phyloP scores from a whole-genome alignment of 495 filamentous ascomycete species.

The Trichoderma parareesei region DNA sequence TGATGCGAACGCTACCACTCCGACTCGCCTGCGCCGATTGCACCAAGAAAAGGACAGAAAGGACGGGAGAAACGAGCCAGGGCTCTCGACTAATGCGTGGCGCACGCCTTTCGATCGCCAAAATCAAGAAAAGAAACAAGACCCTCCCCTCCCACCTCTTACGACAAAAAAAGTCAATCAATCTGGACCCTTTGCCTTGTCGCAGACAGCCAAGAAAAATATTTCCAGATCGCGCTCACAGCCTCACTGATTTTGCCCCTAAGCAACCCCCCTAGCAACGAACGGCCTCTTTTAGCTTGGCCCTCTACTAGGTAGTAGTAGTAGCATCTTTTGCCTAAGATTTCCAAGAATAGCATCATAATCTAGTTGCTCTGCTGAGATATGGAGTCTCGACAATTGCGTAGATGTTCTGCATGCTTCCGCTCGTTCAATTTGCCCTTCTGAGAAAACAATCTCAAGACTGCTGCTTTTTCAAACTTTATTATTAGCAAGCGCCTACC shows the following conservation, averaged over 20 bases:
- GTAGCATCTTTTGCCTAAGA: neutral
- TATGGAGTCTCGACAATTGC: neutral
- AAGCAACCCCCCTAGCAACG: neutral
- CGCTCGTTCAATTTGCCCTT: neutral
- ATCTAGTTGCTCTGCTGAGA: neutral
- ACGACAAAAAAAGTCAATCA: neutral
- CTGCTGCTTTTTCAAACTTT: no score
- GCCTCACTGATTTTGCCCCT: conserved; percentile 4
- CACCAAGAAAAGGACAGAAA: no score
- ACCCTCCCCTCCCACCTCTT: no score
- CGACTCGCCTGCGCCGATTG: neutral
- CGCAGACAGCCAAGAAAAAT: neutral
- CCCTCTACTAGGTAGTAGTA: no score
- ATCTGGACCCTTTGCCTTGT: neutral
- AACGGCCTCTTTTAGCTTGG: neutral
- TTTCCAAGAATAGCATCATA: conserved; percentile 7
- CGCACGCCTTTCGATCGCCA: no score
- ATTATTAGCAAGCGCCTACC: neutral
- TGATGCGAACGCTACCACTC: neutral
- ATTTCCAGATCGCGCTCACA: conserved; percentile 5
- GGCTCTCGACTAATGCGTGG: neutral
- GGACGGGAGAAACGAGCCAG: neutral
- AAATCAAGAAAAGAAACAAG: no score
- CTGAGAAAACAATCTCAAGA: no score
- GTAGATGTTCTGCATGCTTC: neutral